Percentiles rank a stretch among this genome's conserved stretches.
Conservation (phyloP, 140 eudicot species). For the Anethum foeniculum region DNA sequence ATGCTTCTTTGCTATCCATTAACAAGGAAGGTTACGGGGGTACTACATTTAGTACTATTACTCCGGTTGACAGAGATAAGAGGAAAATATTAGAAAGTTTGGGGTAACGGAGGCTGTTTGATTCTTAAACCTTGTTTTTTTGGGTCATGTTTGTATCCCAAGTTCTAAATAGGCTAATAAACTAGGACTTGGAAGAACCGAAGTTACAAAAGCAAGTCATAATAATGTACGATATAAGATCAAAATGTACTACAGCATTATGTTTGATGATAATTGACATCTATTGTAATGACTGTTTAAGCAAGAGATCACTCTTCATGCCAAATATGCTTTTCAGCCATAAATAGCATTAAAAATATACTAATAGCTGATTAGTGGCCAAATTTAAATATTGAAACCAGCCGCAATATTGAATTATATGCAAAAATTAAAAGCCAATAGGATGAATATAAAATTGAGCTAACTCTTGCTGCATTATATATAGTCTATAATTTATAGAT, state of each 20-base stretch:
- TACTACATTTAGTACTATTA: conserved; percentile 25
- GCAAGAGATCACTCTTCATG: neutral
- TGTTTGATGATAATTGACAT: neutral
- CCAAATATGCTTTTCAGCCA: neutral
- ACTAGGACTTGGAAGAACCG: neutral
- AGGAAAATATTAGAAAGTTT: no score
- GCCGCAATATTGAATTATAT: neutral
- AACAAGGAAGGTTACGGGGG: conserved; percentile 24
- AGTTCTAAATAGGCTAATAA: neutral
- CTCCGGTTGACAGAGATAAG: neutral
- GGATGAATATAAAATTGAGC: neutral
- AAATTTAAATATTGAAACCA: neutral
- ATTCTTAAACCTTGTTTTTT: no score
- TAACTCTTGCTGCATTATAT: neutral
- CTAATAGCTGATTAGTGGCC: neutral
- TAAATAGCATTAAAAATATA: neutral
- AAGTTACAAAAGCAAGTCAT: neutral
- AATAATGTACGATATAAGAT: neutral
- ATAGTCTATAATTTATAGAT: no score
- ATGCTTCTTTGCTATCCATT: conserved; percentile 21
- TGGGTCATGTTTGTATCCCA: neutral
- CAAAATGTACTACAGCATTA: neutral
- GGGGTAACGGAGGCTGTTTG: no score
- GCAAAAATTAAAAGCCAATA: neutral
- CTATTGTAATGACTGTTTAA: neutral